Evolutionary conservation across 2,329 filamentous ascomycete species (phyloP).

Genomic region (Diaporthe caulivora): DNA sequence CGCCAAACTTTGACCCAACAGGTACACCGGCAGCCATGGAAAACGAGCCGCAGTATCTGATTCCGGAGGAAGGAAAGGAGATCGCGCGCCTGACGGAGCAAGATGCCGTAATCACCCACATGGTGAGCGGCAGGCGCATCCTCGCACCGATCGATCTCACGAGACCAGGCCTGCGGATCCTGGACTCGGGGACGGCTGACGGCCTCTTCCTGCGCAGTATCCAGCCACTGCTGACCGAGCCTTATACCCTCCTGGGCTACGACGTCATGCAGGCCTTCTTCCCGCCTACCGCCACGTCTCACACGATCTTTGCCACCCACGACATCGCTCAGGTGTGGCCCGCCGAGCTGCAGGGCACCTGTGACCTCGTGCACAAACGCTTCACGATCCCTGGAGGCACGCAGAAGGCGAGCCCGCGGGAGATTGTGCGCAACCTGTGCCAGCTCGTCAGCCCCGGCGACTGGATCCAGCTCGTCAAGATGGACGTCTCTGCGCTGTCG

Average conservation of each 20-base stretch:
- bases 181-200: not conserved
- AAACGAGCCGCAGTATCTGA: not conserved
- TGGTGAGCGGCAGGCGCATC: not conserved
- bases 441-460: not conserved
- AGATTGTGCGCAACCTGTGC: not conserved
- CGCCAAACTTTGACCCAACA: too few relatives aligned
- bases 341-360: not conserved
- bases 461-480: slow-evolving; percentile 9
- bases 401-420: not conserved
- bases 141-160: not conserved
- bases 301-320: not conserved
- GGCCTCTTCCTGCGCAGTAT: not conserved
- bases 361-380: slow-evolving; percentile 2
- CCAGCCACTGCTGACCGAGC: not conserved
- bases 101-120: not conserved
- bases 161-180: not conserved
- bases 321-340: not conserved
- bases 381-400: slow-evolving; percentile 8
- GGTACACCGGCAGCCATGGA: slow-evolving; percentile 1
- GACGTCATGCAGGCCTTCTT: not conserved
- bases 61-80: not conserved
- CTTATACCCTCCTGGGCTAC: not conserved
- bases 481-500: not conserved
- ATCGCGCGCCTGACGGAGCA: not conserved
- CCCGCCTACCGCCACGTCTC: not conserved